Base-by-base conservation (phyloP, 75 land plant genomes). In the Cupressus sempervirens region DNA sequence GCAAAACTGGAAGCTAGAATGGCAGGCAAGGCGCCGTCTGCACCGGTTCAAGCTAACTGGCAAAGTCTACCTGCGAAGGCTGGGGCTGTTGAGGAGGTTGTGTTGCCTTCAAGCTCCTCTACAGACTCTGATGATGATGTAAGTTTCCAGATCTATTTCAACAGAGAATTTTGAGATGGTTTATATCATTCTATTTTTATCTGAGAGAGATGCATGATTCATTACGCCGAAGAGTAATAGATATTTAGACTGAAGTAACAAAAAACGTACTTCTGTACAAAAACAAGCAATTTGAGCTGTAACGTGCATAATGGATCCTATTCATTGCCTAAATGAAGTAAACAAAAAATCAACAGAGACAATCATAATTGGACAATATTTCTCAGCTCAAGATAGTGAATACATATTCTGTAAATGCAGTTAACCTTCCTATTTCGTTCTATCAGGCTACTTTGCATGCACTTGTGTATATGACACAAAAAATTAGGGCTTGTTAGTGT, bases 1-100 rank as follows among this genome's bases (percentile, higher is more conserved):
- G 98, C 98, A 2, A 96, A 96, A 86, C 90, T 96, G 70, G 98
- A 96, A 84, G 98, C 98, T 34, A 85, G 97, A 35, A 92, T 96
- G 98, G 94, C 90, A 15, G 97, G 97, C 18, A 92, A 91, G 87
- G 88, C 88, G 70, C 77, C 96, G 11, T 87, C 94, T 1, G 36
- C 94, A 18, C 48, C 88, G 26, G 58, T 82, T 3, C 87, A 73
- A 85, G 20, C 81, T 68, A 53, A 62, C 26, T 83, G 88, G 92
- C 88, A 79, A 72, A 83, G 45, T 26, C 45, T 83, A 26, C 88
- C 43, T 54, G 84, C 67, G 75, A 84, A 73, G 70, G 52, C 32
- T 20, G 56, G n/a, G n/a, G 82, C 15, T 4, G 53, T 23, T 45
- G 83, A 84, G 29, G 87, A 81, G 58, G 83, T 43, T 35, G 52